Percentiles rank a stretch among this genome's conserved stretches.
These are phyloP conservation scores for Epichloe typhina DNA, from an alignment of 2,329 filamentous ascomycete genomes.

Conservation along the genomic window DNA sequence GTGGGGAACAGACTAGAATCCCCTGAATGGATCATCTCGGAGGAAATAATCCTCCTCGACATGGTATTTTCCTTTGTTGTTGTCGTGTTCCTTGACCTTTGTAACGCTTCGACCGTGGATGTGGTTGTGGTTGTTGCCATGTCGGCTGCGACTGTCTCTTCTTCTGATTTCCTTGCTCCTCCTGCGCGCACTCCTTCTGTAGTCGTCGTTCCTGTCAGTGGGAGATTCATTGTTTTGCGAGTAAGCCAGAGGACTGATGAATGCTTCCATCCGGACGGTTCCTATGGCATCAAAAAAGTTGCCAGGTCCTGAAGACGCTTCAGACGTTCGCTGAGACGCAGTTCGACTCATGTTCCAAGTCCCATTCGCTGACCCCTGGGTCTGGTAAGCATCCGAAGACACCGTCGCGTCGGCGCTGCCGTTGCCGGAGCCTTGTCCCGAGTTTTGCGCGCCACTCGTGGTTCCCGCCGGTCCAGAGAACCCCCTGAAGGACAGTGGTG, in stretches of 20 bases:
- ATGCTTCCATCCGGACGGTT: constrained; percentile 93
- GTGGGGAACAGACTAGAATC: constrained; percentile 30
- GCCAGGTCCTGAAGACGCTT: constrained; percentile 37
- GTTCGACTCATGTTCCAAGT: constrained; percentile 32
- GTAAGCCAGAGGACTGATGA: constrained; percentile 55
- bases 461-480: constrained; percentile 48
- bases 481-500: constrained; percentile 61
- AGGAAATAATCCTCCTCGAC: constrained; percentile 42
- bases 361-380: constrained; percentile 33
- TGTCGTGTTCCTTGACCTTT: constrained; percentile 32
- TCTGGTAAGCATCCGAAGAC: constrained; percentile 48
- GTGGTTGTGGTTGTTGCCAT: constrained; percentile 37
- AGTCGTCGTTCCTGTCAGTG: constrained; percentile 31
- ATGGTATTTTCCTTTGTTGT: constrained; percentile 30
- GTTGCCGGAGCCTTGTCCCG: constrained; percentile 43
- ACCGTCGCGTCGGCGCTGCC: constrained; percentile 44
- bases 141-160: constrained; percentile 38
- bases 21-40: constrained; percentile 47
- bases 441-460: constrained; percentile 27
- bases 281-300: constrained; percentile 81
- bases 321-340: constrained; percentile 38
- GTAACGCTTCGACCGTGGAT: not conserved
- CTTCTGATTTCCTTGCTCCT: constrained; percentile 43
- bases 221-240: constrained; percentile 32
- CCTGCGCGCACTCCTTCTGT: constrained; percentile 30